Evolutionary conservation across 2,329 filamentous ascomycete species (phyloP), one percentile per base, ranked within the genome.

Genomic region (Hypomyces perniciosus): DNA sequence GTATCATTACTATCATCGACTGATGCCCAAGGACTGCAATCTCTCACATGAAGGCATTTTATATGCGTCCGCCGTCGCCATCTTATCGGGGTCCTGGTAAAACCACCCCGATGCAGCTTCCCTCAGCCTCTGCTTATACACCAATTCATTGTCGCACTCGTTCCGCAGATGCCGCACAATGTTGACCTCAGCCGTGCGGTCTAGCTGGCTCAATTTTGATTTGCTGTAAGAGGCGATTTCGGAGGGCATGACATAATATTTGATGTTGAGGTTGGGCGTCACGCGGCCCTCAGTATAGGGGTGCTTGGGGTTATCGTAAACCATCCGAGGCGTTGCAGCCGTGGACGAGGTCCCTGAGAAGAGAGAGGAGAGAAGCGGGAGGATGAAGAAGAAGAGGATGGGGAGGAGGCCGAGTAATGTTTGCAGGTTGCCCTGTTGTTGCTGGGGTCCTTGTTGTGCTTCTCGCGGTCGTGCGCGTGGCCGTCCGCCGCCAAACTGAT

Each of bases 21-120:
- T 56, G 28, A 67, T 53, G 27, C 65, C 63, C 51, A 81, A 60
- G 31, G 64, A 67, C 41, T 72, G 66, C 54, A 84, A 65, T 55
- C 77, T 70, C 54, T 74, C 67, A 62, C 81, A 85, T 49, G 73
- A 73, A 12, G 72, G 72, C 72, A 75, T 77, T 54, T 73, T 70
- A 54, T 72, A 77, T 13, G 68, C 67, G 33, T 76, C 69, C 30
- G 91, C 91, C 52, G 81, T 69, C 54, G 84, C 80, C 81, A 95
- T 81, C 74, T 90, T 90, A 55, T 85, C 84, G 47, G 83, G 76
- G 62, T 96, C 90, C 50, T 84, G 81, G 67, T 83, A 90, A 63
- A 96, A 90, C 86, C 90, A 96, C 4, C 91, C 91, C 60, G 87
- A 83, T 0, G 91, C 90, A 44, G 88, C 85, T 56, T 95, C 83